These are phyloP conservation scores for Podaxis carcinomalis DNA, from an alignment of 768 basidiomycete species.

Conservation along the genomic window DNA sequence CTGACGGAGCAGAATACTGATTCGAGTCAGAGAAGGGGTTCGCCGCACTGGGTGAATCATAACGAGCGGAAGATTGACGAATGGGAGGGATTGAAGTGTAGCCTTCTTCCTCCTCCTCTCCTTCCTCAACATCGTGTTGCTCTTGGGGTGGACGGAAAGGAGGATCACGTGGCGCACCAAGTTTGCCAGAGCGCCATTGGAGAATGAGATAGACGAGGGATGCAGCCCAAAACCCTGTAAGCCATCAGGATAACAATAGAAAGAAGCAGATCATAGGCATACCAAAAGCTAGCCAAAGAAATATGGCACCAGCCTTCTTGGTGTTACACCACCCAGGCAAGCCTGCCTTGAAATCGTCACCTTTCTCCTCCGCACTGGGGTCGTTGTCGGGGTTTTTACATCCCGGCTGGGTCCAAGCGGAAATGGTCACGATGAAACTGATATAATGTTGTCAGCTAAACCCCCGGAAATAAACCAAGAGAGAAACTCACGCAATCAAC, in stretches of 20 bases:
- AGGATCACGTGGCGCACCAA: slow-evolving; percentile 62
- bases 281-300: slow-evolving; percentile 87
- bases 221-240: slow-evolving; percentile 68
- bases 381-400: slow-evolving; percentile 85
- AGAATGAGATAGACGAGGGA: slow-evolving; percentile 62
- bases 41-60: slow-evolving; percentile 20
- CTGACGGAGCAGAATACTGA: slow-evolving; percentile 28
- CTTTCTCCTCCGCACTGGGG: slow-evolving; percentile 63
- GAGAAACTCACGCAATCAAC: slow-evolving; percentile 66
- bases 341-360: slow-evolving; percentile 61
- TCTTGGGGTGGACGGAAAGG: slow-evolving; percentile 66
- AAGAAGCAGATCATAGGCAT: slow-evolving; percentile 20
- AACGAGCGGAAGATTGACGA: slow-evolving; percentile 22
- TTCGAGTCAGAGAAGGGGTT: slow-evolving; percentile 56
- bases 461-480: slow-evolving; percentile 6
- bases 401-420: slow-evolving; percentile 84
- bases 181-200: slow-evolving; percentile 72
- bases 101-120: slow-evolving; percentile 51
- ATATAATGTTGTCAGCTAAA: slow-evolving; percentile 1
- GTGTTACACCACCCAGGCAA: slow-evolving; percentile 85
- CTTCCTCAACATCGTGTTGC: slow-evolving; percentile 41
- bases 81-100: slow-evolving; percentile 48
- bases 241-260: not conserved
- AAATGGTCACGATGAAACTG: slow-evolving; percentile 74
- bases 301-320: slow-evolving; percentile 86